Evolutionary conservation across 179 eudicot species (phyloP), one percentile per base, ranked within the genome.

Genomic region (Monotropa hypopitys): DNA sequence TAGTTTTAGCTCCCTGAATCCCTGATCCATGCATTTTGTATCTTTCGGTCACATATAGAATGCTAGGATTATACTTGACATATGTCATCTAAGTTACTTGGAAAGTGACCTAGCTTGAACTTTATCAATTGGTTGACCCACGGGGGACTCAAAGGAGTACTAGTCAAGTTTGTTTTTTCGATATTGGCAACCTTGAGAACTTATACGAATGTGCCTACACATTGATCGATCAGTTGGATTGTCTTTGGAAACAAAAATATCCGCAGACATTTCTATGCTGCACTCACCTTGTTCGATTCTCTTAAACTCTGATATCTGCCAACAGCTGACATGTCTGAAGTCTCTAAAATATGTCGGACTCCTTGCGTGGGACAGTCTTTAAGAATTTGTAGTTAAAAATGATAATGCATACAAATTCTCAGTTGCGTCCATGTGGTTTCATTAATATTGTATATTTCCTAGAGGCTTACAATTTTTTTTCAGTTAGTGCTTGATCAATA

Each of bases 401-500:
- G n/a, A n/a, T n/a, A n/a, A 38, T 7, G 38, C 3, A 30, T 15
- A 13, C 18, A 7, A 28, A 30, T 7, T 21, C 4, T 47, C 56
- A 46, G 18, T 73, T 73, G 28, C 21, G 54, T 56, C 12, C 15
- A 23, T 35, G 65, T 33, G 33, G 49, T 32, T 53, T 16, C 62
- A 21, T 51, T 72, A n/a, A 35, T 20, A 32, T n/a, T 21, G 38
- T 40, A 10, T 40, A 45, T 56, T 38, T 16, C 62, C 15, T 50
- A 1, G 23, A 46, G 6, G 30, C 50, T 61, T 45, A 15, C 13
- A 12, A 59, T 18, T 7, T 18, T 30, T 49, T 46, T 3, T 12
- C 68, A 68, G 40, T 49, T 49, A 62, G 69, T 79, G 72, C 50
- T 72, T 80, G 73, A 70, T 77, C 8, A 15, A 38, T 42, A 46